Conservation (phyloP, 177 flowering plant species). For the Vitis hybrid region DNA sequence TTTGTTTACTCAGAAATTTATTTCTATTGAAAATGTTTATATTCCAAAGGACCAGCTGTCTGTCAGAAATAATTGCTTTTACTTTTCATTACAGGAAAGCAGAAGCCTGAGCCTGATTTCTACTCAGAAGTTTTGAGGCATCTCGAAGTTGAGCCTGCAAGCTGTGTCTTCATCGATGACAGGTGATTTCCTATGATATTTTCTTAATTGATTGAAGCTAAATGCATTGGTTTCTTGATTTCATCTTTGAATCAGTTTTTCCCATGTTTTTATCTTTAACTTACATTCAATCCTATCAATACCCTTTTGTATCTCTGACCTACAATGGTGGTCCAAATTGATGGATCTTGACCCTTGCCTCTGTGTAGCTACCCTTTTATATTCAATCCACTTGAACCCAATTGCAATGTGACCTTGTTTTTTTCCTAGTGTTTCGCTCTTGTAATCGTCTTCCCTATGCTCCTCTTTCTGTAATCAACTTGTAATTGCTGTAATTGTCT, state of each 20-base stretch:
- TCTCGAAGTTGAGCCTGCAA: slow-evolving; percentile 63
- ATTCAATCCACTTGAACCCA: too few relatives aligned
- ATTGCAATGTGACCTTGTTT: too few relatives aligned
- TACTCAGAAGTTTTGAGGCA: slow-evolving; percentile 53
- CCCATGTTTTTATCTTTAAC: neutral
- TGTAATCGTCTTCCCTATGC: too few relatives aligned
- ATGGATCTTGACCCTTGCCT: too few relatives aligned
- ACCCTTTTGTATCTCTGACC: too few relatives aligned
- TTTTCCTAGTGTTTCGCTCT: too few relatives aligned
- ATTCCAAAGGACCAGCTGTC: neutral
- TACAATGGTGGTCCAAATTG: too few relatives aligned
- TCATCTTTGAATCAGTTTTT: neutral
- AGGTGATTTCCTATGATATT: slow-evolving; percentile 41
- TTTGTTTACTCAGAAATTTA: neutral
- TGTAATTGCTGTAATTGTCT: too few relatives aligned
- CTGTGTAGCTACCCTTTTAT: too few relatives aligned
- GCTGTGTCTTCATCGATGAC: slow-evolving; percentile 84
- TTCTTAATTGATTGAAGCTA: neutral
- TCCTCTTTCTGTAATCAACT: too few relatives aligned
- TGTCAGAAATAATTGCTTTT: neutral
- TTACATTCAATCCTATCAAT: too few relatives aligned
- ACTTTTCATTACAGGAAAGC: slow-evolving; percentile 41
- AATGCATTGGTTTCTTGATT: neutral
- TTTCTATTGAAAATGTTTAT: neutral
- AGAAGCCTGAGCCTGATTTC: slow-evolving; percentile 78